Evolutionary conservation across 768 basidiomycete species (phyloP).

Genomic region (Collybia sp.): DNA sequence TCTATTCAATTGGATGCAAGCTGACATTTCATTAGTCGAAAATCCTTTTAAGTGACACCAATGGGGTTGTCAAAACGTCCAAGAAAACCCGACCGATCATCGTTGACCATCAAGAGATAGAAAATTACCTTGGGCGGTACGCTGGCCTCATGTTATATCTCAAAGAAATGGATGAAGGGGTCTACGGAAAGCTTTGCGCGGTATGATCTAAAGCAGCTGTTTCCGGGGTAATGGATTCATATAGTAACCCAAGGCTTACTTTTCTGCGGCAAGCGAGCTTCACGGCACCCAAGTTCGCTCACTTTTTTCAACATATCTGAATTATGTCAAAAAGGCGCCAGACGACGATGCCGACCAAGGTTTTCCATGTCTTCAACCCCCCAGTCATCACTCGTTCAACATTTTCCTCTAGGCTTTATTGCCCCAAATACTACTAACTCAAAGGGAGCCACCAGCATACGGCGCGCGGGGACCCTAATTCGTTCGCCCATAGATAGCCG

Average conservation of each 20-base stretch:
- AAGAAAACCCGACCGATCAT: constrained; percentile 43
- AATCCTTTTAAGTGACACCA: constrained; percentile 58
- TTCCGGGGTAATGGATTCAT: background rate
- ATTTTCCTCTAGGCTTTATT: constrained; percentile 37
- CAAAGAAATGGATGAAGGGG: constrained; percentile 91
- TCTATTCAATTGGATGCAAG: background rate
- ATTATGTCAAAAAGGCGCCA: constrained; percentile 55
- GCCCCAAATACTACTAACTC: constrained; percentile 33
- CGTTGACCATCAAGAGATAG: constrained; percentile 65
- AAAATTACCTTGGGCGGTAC: constrained; percentile 83
- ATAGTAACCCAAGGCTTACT: constrained; percentile 68
- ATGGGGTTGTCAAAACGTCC: constrained; percentile 45
- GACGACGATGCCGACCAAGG: constrained; percentile 78
- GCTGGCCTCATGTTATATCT: constrained; percentile 87
- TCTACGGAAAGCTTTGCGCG: constrained; percentile 87
- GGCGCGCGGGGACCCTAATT: constrained; percentile 83
- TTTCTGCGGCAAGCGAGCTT: constrained; percentile 78
- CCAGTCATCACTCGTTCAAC: background rate
- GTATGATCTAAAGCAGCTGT: constrained; percentile 40
- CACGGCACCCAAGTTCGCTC: constrained; percentile 80
- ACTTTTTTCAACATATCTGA: constrained; percentile 54
- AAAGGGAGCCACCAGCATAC: constrained; percentile 57
- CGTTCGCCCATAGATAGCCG: constrained; percentile 67
- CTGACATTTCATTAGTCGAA: constrained; percentile 44
- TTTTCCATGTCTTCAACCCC: constrained; percentile 20